Evolutionary conservation across 768 basidiomycete genomes (phyloP).

Genomic region (Lentinula lateritia): DNA sequence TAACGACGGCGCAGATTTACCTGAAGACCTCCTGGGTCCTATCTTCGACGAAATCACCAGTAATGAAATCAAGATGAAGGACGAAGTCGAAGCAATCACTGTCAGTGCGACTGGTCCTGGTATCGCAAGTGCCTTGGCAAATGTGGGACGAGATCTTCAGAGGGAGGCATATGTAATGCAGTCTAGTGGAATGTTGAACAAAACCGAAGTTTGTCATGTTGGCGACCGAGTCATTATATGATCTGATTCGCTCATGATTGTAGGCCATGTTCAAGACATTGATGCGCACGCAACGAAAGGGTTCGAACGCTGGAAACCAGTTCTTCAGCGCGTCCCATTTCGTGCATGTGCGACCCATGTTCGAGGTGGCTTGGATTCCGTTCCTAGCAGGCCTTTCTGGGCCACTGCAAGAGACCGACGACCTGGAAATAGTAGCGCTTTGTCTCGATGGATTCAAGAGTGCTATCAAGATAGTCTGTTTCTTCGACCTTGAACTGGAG

Average conservation of each 20-base stretch:
- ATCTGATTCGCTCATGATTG: slow-evolving; percentile 8
- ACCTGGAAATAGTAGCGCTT: slow-evolving; percentile 84
- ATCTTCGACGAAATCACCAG: slow-evolving; percentile 89
- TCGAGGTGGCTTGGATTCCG: slow-evolving; percentile 99
- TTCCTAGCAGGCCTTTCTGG: slow-evolving; percentile 94
- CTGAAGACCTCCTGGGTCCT: slow-evolving; percentile 70
- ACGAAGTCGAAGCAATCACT: slow-evolving; percentile 71
- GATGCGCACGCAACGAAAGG: slow-evolving; percentile 87
- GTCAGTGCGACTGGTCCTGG: slow-evolving; percentile 53
- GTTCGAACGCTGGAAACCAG: slow-evolving; percentile 71
- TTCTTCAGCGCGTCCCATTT: slow-evolving; percentile 97
- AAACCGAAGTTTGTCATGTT: slow-evolving; percentile 71
- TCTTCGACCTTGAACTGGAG: slow-evolving; percentile 95
- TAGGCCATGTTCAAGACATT: slow-evolving; percentile 90
- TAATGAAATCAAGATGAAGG: slow-evolving; percentile 99
- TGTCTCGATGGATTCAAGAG: slow-evolving; percentile 95
- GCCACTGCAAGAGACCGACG: slow-evolving; percentile 92
- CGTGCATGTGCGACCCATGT: slow-evolving; percentile 97
- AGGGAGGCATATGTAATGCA: slow-evolving; percentile 94
- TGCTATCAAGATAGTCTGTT: slow-evolving; percentile 94
- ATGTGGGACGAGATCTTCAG: slow-evolving; percentile 91
- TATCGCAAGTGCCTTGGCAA: slow-evolving; percentile 75
- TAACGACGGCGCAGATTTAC: slow-evolving; percentile 85
- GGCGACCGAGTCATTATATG: neutral
- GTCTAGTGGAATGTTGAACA: slow-evolving; percentile 93